Percentiles rank a stretch among this genome's conserved stretches.
phyloP scores from a whole-genome alignment of 495 filamentous ascomycete species.

The Xylaria flabelliformis region DNA sequence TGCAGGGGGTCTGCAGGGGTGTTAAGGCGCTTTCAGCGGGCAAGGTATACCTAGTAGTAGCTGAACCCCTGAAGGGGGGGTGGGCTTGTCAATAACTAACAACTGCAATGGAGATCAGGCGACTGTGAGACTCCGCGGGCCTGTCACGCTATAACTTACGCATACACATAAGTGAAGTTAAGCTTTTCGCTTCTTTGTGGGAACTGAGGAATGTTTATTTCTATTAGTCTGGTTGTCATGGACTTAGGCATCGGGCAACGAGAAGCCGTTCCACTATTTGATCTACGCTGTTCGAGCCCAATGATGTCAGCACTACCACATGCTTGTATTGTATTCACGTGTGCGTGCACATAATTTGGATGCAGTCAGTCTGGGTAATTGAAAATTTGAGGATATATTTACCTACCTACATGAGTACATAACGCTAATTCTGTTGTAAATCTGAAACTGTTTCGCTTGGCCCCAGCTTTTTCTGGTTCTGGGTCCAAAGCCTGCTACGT shows the following conservation, averaged over 20 bases:
- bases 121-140: constrained; percentile 16
- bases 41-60: neutral
- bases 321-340: constrained; percentile 4
- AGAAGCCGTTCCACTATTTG: neutral
- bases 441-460: constrained; percentile 17
- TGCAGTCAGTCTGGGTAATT: neutral
- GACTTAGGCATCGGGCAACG: neutral
- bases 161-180: neutral
- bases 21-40: neutral
- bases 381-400: neutral
- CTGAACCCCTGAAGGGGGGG: neutral
- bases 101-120: constrained; percentile 22
- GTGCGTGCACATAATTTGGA: neutral
- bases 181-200: neutral
- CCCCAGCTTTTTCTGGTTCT: constrained; percentile 10
- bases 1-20: constrained; percentile 16
- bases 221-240: neutral
- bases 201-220: constrained; percentile 8
- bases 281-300: neutral
- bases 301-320: constrained; percentile 15
- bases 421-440: constrained; percentile 8
- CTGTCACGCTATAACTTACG: neutral
- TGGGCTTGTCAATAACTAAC: neutral
- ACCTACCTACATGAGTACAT: too few relatives aligned
- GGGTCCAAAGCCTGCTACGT: neutral